Conservation (phyloP, 768 basidiomycete genomes). For the Tubosaeta sp. region DNA sequence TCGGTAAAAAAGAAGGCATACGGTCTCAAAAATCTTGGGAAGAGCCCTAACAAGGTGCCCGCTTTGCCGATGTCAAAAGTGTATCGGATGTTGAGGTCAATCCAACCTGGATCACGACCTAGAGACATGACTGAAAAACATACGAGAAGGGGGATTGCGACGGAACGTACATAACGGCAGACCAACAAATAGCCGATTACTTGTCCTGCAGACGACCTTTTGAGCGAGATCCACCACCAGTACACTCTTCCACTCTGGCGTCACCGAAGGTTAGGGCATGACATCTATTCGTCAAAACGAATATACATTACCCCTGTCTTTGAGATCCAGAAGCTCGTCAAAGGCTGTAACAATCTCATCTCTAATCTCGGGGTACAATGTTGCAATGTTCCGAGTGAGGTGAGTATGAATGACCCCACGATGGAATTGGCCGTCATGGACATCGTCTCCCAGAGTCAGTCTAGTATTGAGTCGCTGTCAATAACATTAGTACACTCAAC, state of each 20-base stretch:
- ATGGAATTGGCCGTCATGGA: slow-evolving; percentile 28
- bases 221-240: slow-evolving; percentile 21
- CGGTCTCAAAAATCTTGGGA: slow-evolving; percentile 34
- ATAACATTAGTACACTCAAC: background rate
- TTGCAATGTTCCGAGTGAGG: slow-evolving; percentile 37
- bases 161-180: slow-evolving; percentile 39
- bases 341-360: slow-evolving; percentile 44
- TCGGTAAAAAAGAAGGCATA: slow-evolving; percentile 2
- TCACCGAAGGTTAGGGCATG: background rate
- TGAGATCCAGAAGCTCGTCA: slow-evolving; percentile 31
- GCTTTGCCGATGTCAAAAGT: slow-evolving; percentile 24
- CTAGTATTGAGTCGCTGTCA: slow-evolving; percentile 34
- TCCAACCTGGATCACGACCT: slow-evolving; percentile 5
- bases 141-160: background rate
- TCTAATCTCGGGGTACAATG: slow-evolving; percentile 37
- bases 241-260: slow-evolving; percentile 38
- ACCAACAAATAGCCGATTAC: slow-evolving; percentile 47
- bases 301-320: slow-evolving; percentile 7
- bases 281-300: too few species aligned
- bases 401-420: slow-evolving; percentile 21
- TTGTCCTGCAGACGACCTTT: slow-evolving; percentile 37
- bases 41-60: slow-evolving; percentile 17
- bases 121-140: background rate
- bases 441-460: slow-evolving; percentile 34
- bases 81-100: slow-evolving; percentile 23